Conservation (phyloP, 345 rosid genomes). For the Excoecaria agallocha region DNA sequence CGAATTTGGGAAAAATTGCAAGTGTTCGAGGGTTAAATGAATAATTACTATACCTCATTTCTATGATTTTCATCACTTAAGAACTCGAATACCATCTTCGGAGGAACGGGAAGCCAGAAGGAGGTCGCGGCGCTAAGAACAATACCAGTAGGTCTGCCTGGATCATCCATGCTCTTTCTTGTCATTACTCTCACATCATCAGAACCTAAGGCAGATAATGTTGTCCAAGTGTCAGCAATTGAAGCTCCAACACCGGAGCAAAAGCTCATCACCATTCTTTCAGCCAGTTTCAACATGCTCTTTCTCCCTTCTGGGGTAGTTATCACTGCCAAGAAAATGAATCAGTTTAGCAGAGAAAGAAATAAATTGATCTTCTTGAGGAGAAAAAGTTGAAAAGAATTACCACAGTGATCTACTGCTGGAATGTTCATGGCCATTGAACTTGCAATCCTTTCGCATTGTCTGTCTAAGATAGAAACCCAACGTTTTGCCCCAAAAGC, state of each 20-base stretch:
- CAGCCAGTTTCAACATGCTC: constrained; percentile 90
- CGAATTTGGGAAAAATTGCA: background rate
- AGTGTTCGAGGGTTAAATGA: background rate
- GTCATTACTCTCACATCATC: constrained; percentile 95
- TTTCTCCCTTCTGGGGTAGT: constrained; percentile 82
- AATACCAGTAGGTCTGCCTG: constrained; percentile 93
- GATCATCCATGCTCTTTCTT: constrained; percentile 90
- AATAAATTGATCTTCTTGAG: background rate
- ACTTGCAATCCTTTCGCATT: constrained; percentile 88
- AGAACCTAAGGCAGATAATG: constrained; percentile 66
- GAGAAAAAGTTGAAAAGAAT: background rate
- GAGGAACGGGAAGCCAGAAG: constrained; percentile 80
- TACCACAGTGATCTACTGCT: constrained; percentile 68
- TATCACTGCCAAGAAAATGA: constrained; percentile 46
- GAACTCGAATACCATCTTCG: constrained; percentile 73
- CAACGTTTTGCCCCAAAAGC: constrained; percentile 95
- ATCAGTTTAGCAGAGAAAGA: no score
- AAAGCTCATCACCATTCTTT: constrained; percentile 92
- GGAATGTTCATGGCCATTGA: constrained; percentile 83
- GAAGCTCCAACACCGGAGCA: constrained; percentile 92
- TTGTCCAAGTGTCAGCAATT: constrained; percentile 87
- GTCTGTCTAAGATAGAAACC: constrained; percentile 84
- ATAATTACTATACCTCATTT: constrained; percentile 54
- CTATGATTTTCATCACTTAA: constrained; percentile 82
- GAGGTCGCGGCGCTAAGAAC: constrained; percentile 95